Percentiles rank a stretch among this genome's conserved stretches.
These are phyloP conservation scores for Rhizophagus clarus DNA, from an alignment of 192 early-diverging fungal species.

Conservation along the genomic window DNA sequence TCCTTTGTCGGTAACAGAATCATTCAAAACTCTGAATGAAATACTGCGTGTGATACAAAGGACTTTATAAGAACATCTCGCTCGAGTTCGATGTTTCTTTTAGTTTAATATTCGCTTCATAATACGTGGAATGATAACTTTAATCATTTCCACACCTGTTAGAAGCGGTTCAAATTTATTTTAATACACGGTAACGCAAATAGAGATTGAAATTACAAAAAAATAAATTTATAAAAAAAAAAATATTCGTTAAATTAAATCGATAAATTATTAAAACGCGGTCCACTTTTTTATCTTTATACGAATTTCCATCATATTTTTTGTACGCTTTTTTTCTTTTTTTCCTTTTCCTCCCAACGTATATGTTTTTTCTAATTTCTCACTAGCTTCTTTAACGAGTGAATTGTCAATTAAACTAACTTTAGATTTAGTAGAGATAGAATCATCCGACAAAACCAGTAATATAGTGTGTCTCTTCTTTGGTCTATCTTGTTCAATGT, in stretches of 20 bases:
- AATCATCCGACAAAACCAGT: not conserved
- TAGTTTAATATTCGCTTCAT: not conserved
- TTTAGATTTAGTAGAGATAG: no score
- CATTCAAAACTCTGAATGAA: not conserved
- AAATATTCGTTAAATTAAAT: no score
- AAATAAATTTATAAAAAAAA: no score
- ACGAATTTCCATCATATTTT: not conserved
- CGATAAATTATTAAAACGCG: no score
- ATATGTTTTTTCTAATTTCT: slow-evolving; percentile 13
- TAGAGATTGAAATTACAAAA: no score
- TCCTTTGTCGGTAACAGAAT: not conserved
- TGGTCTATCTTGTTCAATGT: not conserved
- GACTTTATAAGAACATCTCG: not conserved
- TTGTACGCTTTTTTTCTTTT: not conserved
- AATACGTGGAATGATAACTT: not conserved
- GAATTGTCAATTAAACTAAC: not conserved
- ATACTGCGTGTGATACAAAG: not conserved
- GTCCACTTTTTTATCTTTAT: no score
- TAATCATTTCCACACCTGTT: not conserved
- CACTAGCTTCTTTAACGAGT: not conserved
- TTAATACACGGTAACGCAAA: no score
- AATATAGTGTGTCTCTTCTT: not conserved
- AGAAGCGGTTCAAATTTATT: not conserved
- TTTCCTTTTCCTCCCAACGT: not conserved
- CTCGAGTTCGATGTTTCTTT: not conserved